phyloP scores from a whole-genome alignment of 2,329 filamentous ascomycete species.

The Hyphodiscus sp. region DNA sequence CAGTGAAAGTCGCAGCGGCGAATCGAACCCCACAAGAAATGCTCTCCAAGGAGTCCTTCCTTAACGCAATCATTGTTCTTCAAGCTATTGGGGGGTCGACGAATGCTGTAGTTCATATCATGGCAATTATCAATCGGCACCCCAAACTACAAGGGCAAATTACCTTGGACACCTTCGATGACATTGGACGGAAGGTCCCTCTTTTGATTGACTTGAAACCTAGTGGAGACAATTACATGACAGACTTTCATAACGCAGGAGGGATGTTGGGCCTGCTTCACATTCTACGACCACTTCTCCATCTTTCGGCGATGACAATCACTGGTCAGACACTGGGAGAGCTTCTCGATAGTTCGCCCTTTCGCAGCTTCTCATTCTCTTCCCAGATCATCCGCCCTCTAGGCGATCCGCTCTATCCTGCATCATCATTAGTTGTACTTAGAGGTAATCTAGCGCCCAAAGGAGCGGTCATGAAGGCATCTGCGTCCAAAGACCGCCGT shows the following conservation, averaged over 20 bases:
- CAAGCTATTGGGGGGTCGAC: slow-evolving; percentile 39
- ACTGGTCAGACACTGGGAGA: slow-evolving; percentile 41
- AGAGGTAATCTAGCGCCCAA: slow-evolving; percentile 42
- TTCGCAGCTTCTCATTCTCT: slow-evolving; percentile 36
- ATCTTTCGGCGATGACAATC: slow-evolving; percentile 40
- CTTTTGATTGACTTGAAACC: slow-evolving; percentile 46
- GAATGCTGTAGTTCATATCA: slow-evolving; percentile 37
- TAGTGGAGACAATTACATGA: slow-evolving; percentile 47
- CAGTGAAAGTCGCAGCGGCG: slow-evolving; percentile 38
- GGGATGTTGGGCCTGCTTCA: slow-evolving; percentile 44
- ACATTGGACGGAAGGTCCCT: slow-evolving; percentile 40
- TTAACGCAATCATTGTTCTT: slow-evolving; percentile 39
- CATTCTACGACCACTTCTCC: slow-evolving; percentile 38
- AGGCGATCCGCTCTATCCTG: slow-evolving; percentile 37
- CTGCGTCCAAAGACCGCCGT: slow-evolving; percentile 40
- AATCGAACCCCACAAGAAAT: slow-evolving; percentile 38
- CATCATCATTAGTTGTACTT: slow-evolving; percentile 39
- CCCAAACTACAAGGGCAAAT: slow-evolving; percentile 39
- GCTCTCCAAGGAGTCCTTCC: slow-evolving; percentile 40
- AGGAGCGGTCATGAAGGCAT: slow-evolving; percentile 44
- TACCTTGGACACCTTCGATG: slow-evolving; percentile 39
- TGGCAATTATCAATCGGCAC: slow-evolving; percentile 43
- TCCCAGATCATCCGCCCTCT: slow-evolving; percentile 38
- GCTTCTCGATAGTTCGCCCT: slow-evolving; percentile 36
- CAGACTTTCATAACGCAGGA: slow-evolving; percentile 47